Evolutionary conservation across 306 rosid genomes (phyloP), one percentile per base, ranked within the genome.

Genomic region (Fagus sylvatica): DNA sequence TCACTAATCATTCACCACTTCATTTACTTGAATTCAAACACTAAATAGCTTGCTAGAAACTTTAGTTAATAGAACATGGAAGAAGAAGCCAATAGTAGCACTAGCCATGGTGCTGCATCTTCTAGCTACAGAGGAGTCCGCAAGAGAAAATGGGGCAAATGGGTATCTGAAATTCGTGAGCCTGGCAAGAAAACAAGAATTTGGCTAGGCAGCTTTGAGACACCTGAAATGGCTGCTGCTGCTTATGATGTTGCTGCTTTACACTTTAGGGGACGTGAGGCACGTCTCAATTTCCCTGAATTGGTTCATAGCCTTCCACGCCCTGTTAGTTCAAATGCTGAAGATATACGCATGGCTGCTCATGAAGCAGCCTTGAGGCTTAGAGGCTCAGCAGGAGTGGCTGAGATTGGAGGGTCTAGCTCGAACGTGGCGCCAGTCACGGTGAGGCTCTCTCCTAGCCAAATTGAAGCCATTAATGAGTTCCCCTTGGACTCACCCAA

Each of bases 61-160:
- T 60, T 33, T 17, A 5, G 33, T 49, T 22, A 22, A 22, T 22
- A 22, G 28, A 22, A 77, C 79, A 87, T 84, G 87, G 82, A 84
- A 61, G 83, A 69, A 69, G 86, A 86, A 76, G 74, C 90, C 36
- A 79, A 54, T 74, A 53, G 72, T 76, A 37, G 41, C 33, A 71
- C 4, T 13, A 72, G 74, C 46, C 28, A 4, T 13, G 90, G 96
- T 4, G 73, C 87, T 17, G 87, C 97, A 2, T 42, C 85, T 33
- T 92, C 98, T 2, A 72, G 69, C 64, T 94, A 94, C 55, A 83
- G 94, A 68, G 98, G 98, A 6, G 98, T 94, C 1, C 88, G 98
- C n/a, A 94, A 92, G 94, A 74, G 98, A 1, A 94, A 94, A 86
- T 94, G 98, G 98, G 98, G 98, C 0, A 94, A 94, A 77, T 94